Percentiles rank a stretch among this genome's conserved stretches.
These are phyloP conservation scores for Lepiota brunneoincarnata DNA, from an alignment of 768 basidiomycete species.

Conservation along the genomic window DNA sequence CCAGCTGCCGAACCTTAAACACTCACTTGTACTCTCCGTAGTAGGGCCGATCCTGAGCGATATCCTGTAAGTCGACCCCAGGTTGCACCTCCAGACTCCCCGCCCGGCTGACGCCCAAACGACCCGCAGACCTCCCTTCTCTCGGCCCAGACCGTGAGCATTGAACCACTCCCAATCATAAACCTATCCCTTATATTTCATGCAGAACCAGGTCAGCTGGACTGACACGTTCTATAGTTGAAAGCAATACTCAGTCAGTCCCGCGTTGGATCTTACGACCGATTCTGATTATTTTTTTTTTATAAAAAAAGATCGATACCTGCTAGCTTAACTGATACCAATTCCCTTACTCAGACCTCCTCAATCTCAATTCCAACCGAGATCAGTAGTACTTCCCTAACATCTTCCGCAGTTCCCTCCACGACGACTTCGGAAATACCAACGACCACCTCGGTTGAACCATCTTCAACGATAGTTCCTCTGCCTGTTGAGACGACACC, in stretches of 20 bases:
- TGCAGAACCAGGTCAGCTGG: constrained; percentile 4
- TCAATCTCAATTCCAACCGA: constrained; percentile 1
- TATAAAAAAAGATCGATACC: background rate
- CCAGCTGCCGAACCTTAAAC: too few relatives aligned
- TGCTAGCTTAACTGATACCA: background rate
- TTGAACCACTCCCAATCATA: background rate
- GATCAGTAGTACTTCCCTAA: constrained; percentile 2
- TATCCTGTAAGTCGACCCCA: background rate
- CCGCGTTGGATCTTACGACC: background rate
- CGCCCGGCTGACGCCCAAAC: background rate
- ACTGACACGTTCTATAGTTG: constrained; percentile 2
- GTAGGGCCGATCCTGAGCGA: background rate
- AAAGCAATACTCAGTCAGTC: constrained; percentile 1
- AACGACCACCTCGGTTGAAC: background rate
- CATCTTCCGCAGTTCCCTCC: constrained; percentile 4
- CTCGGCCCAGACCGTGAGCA: background rate
- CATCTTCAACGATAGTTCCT: background rate
- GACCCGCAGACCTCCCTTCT: background rate
- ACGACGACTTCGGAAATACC: constrained; percentile 3
- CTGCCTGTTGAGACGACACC: background rate
- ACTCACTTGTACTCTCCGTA: too few relatives aligned
- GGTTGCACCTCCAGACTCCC: background rate
- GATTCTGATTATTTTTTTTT: background rate
- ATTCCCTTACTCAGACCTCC: background rate
- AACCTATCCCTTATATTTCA: background rate